Conservation (phyloP, 108 stramenopile species). For the Cyclotella distinguenda region DNA sequence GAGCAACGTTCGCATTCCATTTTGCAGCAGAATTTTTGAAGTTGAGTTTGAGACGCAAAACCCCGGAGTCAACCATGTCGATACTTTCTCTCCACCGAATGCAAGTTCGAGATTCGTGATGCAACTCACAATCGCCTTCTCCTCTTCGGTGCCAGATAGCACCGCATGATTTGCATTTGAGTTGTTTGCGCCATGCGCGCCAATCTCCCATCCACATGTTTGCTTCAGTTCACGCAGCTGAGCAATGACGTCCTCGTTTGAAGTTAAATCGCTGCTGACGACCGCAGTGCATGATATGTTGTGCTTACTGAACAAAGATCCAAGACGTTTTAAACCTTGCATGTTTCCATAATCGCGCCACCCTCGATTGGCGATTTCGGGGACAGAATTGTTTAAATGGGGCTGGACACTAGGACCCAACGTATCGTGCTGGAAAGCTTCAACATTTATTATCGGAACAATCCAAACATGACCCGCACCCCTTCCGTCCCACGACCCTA, state of each 20-base stretch:
- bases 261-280: slow-evolving; percentile 29
- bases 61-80: slow-evolving; percentile 37
- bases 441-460: slow-evolving; percentile 31
- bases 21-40: slow-evolving; percentile 1
- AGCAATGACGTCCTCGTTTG: slow-evolving; percentile 10
- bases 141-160: slow-evolving; percentile 1
- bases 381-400: slow-evolving; percentile 21
- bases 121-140: slow-evolving; percentile 1
- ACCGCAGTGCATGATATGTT: slow-evolving; percentile 33
- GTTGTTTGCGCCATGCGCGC: slow-evolving; percentile 32
- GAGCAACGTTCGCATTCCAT: slow-evolving; percentile 27
- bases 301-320: slow-evolving; percentile 20
- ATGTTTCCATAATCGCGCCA: slow-evolving; percentile 42
- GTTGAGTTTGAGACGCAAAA: slow-evolving; percentile 31
- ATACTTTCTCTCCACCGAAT: slow-evolving; percentile 9
- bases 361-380: slow-evolving; percentile 29
- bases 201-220: slow-evolving; percentile 22
- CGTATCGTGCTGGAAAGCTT: slow-evolving; percentile 7
- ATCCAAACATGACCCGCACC: slow-evolving; percentile 18
- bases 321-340: slow-evolving; percentile 23
- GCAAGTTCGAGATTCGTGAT: slow-evolving; percentile 5
- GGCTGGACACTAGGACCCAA: slow-evolving; percentile 36
- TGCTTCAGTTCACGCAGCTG: slow-evolving; percentile 13
- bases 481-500: slow-evolving; percentile 15
- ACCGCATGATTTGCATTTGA: slow-evolving; percentile 18